These are phyloP conservation scores for Zasmidium cellare DNA, from an alignment of 2,329 filamentous ascomycete species.

Conservation along the genomic window DNA sequence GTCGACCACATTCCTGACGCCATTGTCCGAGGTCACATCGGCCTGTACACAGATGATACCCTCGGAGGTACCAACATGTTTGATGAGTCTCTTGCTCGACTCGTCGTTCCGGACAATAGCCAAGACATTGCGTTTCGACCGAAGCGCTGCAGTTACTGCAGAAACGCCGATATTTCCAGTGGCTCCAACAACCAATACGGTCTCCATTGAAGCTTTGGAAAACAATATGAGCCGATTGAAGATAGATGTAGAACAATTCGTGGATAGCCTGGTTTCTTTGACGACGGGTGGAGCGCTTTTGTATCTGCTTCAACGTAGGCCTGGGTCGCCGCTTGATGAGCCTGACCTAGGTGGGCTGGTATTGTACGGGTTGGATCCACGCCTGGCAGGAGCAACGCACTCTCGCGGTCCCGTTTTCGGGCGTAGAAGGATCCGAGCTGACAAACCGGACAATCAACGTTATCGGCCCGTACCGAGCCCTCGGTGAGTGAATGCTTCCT, in stretches of 20 bases:
- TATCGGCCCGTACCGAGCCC: background rate
- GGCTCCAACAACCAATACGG: constrained; percentile 41
- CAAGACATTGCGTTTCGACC: constrained; percentile 34
- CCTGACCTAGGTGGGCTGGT: too few relatives aligned
- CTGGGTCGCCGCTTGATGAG: too few relatives aligned
- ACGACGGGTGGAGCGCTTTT: too few relatives aligned
- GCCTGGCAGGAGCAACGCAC: background rate
- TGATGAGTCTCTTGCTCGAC: constrained; percentile 37
- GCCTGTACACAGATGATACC: constrained; percentile 37
- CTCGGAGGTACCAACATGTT: constrained; percentile 30
- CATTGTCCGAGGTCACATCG: constrained; percentile 34
- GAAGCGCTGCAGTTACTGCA: constrained; percentile 34
- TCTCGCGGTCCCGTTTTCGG: background rate
- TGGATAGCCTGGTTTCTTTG: background rate
- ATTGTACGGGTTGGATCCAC: too few relatives aligned
- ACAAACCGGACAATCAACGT: background rate
- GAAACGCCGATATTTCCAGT: constrained; percentile 43
- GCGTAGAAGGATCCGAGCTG: background rate
- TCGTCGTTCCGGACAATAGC: constrained; percentile 40
- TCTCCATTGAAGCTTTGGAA: constrained; percentile 17
- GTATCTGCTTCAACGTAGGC: too few relatives aligned
- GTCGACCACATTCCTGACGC: constrained; percentile 39
- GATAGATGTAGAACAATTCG: background rate
- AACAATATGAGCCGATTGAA: background rate
- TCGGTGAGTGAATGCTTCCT: background rate